Conservation (phyloP, 2,329 filamentous ascomycete genomes). For the Fusarium sp. region DNA sequence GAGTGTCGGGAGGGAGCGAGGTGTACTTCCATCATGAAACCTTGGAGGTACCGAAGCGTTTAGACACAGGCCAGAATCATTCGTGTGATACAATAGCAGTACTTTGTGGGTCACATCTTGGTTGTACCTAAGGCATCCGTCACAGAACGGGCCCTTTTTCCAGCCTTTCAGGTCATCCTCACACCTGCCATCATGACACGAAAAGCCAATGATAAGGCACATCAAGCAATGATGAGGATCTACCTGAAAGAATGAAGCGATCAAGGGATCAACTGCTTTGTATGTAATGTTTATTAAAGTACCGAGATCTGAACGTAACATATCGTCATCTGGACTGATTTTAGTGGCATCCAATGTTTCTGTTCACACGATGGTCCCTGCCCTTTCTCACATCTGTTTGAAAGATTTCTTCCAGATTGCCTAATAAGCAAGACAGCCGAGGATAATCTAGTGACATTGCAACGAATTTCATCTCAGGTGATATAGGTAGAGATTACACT, state of each 20-base stretch:
- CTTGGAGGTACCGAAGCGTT: constrained; percentile 1
- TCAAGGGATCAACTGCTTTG: neutral
- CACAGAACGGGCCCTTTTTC: constrained; percentile 13
- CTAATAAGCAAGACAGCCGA: constrained; percentile 10
- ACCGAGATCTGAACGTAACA: neutral
- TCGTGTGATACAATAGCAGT: neutral
- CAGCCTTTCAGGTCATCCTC: constrained; percentile 7
- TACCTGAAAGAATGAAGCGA: neutral
- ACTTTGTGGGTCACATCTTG: constrained; percentile 6
- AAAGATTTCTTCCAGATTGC: constrained; percentile 3
- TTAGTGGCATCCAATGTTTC: constrained; percentile 1
- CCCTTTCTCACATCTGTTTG: constrained; percentile 4
- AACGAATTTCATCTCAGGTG: neutral
- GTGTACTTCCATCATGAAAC: constrained; percentile 11
- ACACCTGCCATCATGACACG: constrained; percentile 13
- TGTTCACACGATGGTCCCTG: constrained; percentile 12
- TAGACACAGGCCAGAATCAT: neutral
- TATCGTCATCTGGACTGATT: neutral
- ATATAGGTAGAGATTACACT: neutral
- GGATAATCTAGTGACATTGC: constrained; percentile 18
- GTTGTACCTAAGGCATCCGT: constrained; percentile 16
- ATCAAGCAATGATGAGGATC: neutral
- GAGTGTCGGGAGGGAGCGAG: neutral
- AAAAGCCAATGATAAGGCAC: neutral
- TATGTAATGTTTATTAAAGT: neutral